These are phyloP conservation scores for Termitomyces sp. DNA, from an alignment of 768 basidiomycete species.

Conservation along the genomic window DNA sequence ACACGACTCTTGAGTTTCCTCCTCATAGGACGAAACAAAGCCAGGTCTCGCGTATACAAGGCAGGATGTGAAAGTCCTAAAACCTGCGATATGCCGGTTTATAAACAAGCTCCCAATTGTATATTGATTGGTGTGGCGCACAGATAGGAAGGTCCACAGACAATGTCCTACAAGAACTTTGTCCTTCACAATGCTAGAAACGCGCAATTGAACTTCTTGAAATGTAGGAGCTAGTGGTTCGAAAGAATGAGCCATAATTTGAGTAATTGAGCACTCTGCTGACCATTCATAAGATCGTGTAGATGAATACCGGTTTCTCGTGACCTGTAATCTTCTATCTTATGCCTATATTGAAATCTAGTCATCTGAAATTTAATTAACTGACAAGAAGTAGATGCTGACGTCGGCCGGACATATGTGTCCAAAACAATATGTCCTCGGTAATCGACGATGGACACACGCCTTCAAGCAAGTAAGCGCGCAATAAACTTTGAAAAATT, in stretches of 20 bases:
- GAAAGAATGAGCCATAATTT: not conserved
- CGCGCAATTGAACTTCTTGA: constrained; percentile 37
- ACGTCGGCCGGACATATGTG: constrained; percentile 51
- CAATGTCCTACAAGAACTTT: constrained; percentile 54
- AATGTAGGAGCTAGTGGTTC: constrained; percentile 38
- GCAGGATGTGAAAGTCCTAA: constrained; percentile 46
- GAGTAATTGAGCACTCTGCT: constrained; percentile 10
- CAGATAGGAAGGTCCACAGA: constrained; percentile 49
- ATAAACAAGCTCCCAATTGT: not conserved
- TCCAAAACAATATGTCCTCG: constrained; percentile 39
- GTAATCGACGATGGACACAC: constrained; percentile 47
- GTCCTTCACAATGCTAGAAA: constrained; percentile 33
- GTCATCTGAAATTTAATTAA: not conserved
- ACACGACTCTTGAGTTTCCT: constrained; percentile 31
- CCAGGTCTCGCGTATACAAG: constrained; percentile 48
- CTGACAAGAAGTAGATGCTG: constrained; percentile 10
- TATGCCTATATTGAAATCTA: constrained; percentile 26
- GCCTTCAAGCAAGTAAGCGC: constrained; percentile 21
- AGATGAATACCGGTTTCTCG: constrained; percentile 40
- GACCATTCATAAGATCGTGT: constrained; percentile 32
- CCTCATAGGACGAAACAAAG: constrained; percentile 45
- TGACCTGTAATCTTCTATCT: constrained; percentile 40
- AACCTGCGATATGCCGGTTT: constrained; percentile 26
- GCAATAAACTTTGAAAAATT: not conserved
- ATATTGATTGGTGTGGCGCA: constrained; percentile 17